A percentile compares a stretch with the other conserved stretches of the same genome.
These are phyloP conservation scores for Adiantum capillusveneris DNA, from an alignment of 75 land plant species.

Conservation along the genomic window DNA sequence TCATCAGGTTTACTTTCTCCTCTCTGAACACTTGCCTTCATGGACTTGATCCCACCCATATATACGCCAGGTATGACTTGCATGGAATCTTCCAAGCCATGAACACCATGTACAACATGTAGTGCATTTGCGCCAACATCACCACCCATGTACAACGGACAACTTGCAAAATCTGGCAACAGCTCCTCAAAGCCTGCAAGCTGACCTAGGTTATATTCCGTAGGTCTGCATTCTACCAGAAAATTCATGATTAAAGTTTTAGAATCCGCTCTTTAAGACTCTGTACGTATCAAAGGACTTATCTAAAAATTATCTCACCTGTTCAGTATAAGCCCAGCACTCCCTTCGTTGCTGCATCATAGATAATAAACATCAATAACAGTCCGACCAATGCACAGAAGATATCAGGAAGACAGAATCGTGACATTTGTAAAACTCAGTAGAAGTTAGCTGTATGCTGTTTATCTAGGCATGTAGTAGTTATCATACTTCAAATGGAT, in stretches of 20 bases:
- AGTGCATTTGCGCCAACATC: constrained; percentile 18
- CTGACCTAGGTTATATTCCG: constrained; percentile 20
- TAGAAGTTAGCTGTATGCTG: too few relatives aligned
- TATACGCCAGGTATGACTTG: constrained; percentile 21
- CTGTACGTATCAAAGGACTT: too few relatives aligned
- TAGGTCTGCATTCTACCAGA: constrained; percentile 9
- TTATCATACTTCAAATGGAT: too few relatives aligned
- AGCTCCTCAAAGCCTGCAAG: constrained; percentile 21
- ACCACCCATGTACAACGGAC: constrained; percentile 21
- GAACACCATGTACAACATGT: constrained; percentile 21
- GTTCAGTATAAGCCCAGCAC: constrained; percentile 26
- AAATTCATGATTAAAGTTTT: too few relatives aligned
- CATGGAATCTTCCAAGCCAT: constrained; percentile 13
- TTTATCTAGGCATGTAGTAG: too few relatives aligned
- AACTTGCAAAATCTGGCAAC: constrained; percentile 18
- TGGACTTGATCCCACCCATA: constrained; percentile 17
- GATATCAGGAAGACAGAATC: too few relatives aligned
- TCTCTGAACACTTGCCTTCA: constrained; percentile 15
- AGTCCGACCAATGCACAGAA: too few relatives aligned
- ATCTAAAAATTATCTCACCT: constrained; percentile 5
- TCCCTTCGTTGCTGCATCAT: constrained; percentile 17
- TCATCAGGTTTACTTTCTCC: constrained; percentile 17
- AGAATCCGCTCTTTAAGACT: too few relatives aligned
- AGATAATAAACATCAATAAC: too few relatives aligned
- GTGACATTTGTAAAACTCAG: too few relatives aligned